Base-by-base conservation (phyloP, 2,329 filamentous ascomycete species). In the Chaetomium olivaceum region DNA sequence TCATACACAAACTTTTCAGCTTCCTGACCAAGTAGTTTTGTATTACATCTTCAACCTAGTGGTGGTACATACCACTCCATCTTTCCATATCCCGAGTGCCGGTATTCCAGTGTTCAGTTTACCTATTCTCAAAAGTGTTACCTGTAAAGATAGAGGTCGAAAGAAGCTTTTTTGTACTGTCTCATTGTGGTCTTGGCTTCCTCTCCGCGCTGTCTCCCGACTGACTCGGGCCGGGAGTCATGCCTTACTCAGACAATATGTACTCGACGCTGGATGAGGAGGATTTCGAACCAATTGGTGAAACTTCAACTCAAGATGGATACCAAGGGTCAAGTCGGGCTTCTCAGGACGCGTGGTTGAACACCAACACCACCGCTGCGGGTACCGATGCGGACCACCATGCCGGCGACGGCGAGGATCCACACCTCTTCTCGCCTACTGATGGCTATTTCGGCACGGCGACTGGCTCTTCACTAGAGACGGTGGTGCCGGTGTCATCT, bases 231-330 rank as follows among this genome's bases (percentile, higher is more conserved):
- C 31, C 39, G 39, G 65, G 69, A 71, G 75, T 71, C 74, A 83
- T 83, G 81, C 79, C 79, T n/a, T 81, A 82, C 74, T 79, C 81
- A 29, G 81, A 83, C 73, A 78, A 81, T 68, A 73, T 83, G 67
- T 81, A 82, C 75, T 80, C 80, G 33, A 66, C 65, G 51, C 50
- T 70, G 65, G 76, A 74, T 67, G 71, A 74, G 61, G 77, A 74
- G 58, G 70, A 74, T 52, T 48, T 62, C n/a, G 72, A 71, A 43
- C 61, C 72, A 64, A 61, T 68, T 71, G 68, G 63, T 54, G 58
- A 69, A 57, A 62, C 61, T 29, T 52, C 61, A 48, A 61, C 51
- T 64, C 71, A 69, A 54, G 59, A 52, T 33, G 63, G 39, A 33
- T 36, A 16, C 43, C 31, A 39, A 19, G 65, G 43, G 6, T 11